Evolutionary conservation across 139 green algal species (phyloP), one percentile per base, ranked within the genome.

Genomic region (Nannochloris sp.): DNA sequence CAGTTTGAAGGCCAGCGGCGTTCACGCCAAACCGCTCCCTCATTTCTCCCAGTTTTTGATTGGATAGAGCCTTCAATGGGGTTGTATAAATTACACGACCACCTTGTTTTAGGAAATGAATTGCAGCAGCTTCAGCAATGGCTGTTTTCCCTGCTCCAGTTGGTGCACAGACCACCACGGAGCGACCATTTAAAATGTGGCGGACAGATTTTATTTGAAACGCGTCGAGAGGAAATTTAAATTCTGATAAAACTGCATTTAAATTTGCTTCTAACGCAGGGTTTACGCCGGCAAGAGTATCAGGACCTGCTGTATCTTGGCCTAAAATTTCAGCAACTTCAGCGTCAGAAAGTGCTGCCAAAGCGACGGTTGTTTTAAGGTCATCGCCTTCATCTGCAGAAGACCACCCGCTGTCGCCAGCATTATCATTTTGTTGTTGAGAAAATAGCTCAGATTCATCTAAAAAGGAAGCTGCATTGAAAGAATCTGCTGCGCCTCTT

Each of bases 101-200:
- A 1, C 89, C 91, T 8, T 75, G 36, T 3, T 80, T 82, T 24
- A 99, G 68, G 0, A 78, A 74, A 38, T 83, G 83, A 3, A 86
- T 72, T 2, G 91, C 85, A 0, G 90, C 88, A 10, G 88, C 89
- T 64, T 97, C 93, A 14, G 90, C 93, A 38, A 99, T 97, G 14
- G 85, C 83, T 0, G 93, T 99, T 80, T 99, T 99, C 51, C 93
- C 93, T 5, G 89, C 88, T 4, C 92, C 91, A n/a, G 92, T 98
- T 34, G 92, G 92, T 0, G 92, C 92, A 48, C 82, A 95, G 45
- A 97, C 90, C 44, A 98, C 87, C 32, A 98, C 89, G 24, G 77
- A 75, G 2, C 34, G 35, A 15, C 67, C 70, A 7, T 79, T 68
- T 46, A 96, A 73, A 39, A 96, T 72, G 25, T 75, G 54, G 39